Evolutionary conservation across 331 rosid genomes (phyloP).

Genomic region (Acacia concinna): DNA sequence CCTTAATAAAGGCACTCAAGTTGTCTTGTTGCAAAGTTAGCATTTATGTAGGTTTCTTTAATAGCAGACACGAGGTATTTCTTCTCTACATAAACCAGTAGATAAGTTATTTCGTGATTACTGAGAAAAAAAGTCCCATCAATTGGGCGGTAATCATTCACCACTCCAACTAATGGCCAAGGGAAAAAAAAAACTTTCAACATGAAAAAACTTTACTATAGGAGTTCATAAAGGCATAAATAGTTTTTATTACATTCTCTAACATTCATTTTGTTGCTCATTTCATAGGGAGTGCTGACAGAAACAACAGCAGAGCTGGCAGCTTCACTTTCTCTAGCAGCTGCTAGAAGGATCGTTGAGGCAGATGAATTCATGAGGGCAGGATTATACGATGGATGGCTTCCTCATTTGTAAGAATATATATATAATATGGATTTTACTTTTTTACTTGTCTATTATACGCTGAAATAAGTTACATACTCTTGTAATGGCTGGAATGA

Average conservation of each 20-base stretch:
- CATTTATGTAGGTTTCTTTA: background rate
- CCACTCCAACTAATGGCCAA: background rate
- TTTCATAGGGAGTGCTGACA: conserved; percentile 88
- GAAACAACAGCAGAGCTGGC: conserved; percentile 99
- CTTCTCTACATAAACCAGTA: background rate
- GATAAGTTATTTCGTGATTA: background rate
- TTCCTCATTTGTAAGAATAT: conserved; percentile 77
- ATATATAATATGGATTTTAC: background rate
- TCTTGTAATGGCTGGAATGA: conserved; percentile 12
- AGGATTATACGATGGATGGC: conserved; percentile 97
- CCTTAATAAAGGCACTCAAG: conserved; percentile 1
- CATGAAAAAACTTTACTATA: background rate
- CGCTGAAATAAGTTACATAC: background rate
- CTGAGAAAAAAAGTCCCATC: background rate
- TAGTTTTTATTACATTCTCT: conserved; percentile 13
- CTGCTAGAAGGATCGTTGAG: conserved; percentile 98
- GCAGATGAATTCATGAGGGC: conserved; percentile 99
- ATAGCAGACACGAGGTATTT: background rate
- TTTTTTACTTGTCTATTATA: background rate
- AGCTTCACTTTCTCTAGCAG: conserved; percentile 85
- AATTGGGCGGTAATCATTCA: background rate
- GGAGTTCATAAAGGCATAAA: background rate
- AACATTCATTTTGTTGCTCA: conserved; percentile 26
- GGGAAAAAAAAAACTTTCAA: background rate
- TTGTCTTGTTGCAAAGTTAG: background rate